phyloP scores from a whole-genome alignment of 176 grass and related monocot genomes.

The Oryza meridionalis region DNA sequence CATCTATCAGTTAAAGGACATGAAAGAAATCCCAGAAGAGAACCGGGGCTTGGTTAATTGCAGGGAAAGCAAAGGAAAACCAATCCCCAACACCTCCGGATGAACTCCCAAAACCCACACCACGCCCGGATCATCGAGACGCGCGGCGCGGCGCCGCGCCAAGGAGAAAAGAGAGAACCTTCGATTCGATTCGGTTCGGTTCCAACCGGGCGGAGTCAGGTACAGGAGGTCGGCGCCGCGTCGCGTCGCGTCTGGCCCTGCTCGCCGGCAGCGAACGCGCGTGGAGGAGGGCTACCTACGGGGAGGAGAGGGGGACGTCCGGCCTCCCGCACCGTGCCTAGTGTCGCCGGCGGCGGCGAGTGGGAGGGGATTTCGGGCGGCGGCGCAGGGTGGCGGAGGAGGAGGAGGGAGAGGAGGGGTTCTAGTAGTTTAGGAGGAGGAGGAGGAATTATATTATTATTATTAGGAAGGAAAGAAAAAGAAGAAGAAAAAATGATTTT shows the following conservation, averaged over 20 bases:
- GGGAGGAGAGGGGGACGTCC: not conserved
- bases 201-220: not conserved
- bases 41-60: not conserved
- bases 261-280: not conserved
- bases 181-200: not conserved
- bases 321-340: not conserved
- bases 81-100: not conserved
- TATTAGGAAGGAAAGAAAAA: not conserved
- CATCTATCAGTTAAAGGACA: not conserved
- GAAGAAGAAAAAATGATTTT: not conserved
- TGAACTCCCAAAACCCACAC: not conserved
- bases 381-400: not conserved
- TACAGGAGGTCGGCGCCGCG: not conserved
- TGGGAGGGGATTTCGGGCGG: not conserved
- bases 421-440: not conserved
- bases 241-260: not conserved
- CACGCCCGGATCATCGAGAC: not conserved
- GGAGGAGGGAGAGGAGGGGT: too few species aligned
- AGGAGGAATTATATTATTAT: not conserved
- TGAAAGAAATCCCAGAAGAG: not conserved
- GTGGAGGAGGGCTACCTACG: not conserved
- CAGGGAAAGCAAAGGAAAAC: not conserved
- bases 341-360: not conserved
- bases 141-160: too few species aligned
- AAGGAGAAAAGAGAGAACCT: not conserved